Percentiles rank a stretch among this genome's conserved stretches.
phyloP scores from a whole-genome alignment of 2,329 filamentous ascomycete genomes.

The Fusarium chuoi region DNA sequence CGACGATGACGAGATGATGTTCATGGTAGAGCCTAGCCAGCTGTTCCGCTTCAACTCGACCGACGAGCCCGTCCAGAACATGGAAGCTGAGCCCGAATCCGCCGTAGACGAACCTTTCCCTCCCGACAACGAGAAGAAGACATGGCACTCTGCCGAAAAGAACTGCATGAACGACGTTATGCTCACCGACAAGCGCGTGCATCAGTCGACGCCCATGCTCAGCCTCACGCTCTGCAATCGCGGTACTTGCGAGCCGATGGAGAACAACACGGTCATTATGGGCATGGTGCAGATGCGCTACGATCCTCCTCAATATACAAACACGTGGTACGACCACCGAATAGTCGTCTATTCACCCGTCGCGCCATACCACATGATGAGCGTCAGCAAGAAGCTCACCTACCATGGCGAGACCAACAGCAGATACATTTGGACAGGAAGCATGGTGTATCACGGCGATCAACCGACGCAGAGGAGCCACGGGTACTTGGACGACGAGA shows the following conservation, averaged over 20 bases:
- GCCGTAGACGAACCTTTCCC: slow-evolving; percentile 36
- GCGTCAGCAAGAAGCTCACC: slow-evolving; percentile 38
- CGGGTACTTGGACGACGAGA: slow-evolving; percentile 35
- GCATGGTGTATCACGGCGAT: slow-evolving; percentile 37
- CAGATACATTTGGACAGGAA: slow-evolving; percentile 39
- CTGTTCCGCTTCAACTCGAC: slow-evolving; percentile 28
- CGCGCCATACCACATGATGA: slow-evolving; percentile 36
- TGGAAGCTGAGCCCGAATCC: slow-evolving; percentile 27
- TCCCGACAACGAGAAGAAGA: slow-evolving; percentile 23
- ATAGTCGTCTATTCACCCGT: slow-evolving; percentile 36
- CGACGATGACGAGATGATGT: slow-evolving; percentile 38
- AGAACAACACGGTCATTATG: slow-evolving; percentile 35
- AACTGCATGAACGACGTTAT: slow-evolving; percentile 40
- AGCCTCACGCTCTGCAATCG: slow-evolving; percentile 38
- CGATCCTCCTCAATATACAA: slow-evolving; percentile 33
- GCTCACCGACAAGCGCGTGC: slow-evolving; percentile 34
- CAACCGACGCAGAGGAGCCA: slow-evolving; percentile 25
- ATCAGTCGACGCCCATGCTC: slow-evolving; percentile 41
- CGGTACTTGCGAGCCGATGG: slow-evolving; percentile 26
- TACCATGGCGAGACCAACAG: slow-evolving; percentile 38
- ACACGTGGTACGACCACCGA: slow-evolving; percentile 39
- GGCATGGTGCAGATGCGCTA: slow-evolving; percentile 42
- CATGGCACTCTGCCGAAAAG: slow-evolving; percentile 31
- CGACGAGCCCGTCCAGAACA: slow-evolving; percentile 15
- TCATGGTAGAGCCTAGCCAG: slow-evolving; percentile 37